Percentiles rank a stretch among this genome's conserved stretches.
These are phyloP conservation scores for Ceratocystis eucalypticola DNA, from an alignment of 2,329 filamentous ascomycete species.

Conservation along the genomic window DNA sequence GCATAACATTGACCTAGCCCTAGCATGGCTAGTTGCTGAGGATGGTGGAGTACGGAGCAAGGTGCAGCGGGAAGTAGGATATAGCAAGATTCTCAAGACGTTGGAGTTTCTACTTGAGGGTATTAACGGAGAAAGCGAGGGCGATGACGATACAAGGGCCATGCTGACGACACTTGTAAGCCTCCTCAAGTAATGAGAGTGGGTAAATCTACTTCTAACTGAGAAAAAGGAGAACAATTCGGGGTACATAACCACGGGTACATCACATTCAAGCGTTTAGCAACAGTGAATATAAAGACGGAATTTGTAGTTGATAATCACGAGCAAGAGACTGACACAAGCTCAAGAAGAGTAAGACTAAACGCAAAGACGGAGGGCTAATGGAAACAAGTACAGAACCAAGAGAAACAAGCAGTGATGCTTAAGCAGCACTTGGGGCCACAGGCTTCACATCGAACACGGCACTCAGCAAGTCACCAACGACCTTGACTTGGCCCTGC, in stretches of 20 bases:
- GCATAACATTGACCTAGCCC: slow-evolving; percentile 68
- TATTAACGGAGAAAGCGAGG: slow-evolving; percentile 40
- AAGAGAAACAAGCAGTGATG: neutral
- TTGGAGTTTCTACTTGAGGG: slow-evolving; percentile 47
- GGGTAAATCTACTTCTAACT: too few species aligned
- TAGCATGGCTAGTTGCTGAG: slow-evolving; percentile 87
- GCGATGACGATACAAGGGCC: slow-evolving; percentile 38
- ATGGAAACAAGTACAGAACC: slow-evolving; percentile 9
- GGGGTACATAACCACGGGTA: too few species aligned
- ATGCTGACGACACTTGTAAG: slow-evolving; percentile 41
- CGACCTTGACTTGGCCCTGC: slow-evolving; percentile 64
- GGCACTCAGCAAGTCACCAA: slow-evolving; percentile 71
- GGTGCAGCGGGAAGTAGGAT: slow-evolving; percentile 48
- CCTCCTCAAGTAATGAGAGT: slow-evolving; percentile 30
- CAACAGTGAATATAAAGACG: neutral
- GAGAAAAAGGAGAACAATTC: neutral
- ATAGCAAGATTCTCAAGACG: slow-evolving; percentile 51
- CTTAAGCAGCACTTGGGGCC: slow-evolving; percentile 26
- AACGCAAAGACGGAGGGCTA: slow-evolving; percentile 8
- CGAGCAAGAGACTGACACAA: slow-evolving; percentile 6
- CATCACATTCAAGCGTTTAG: neutral
- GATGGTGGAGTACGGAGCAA: slow-evolving; percentile 59
- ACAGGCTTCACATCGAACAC: slow-evolving; percentile 73
- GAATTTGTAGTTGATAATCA: neutral
- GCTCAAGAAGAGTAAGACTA: slow-evolving; percentile 10